Conservation (phyloP, 768 basidiomycete genomes). For the Trametes gibbosa region DNA sequence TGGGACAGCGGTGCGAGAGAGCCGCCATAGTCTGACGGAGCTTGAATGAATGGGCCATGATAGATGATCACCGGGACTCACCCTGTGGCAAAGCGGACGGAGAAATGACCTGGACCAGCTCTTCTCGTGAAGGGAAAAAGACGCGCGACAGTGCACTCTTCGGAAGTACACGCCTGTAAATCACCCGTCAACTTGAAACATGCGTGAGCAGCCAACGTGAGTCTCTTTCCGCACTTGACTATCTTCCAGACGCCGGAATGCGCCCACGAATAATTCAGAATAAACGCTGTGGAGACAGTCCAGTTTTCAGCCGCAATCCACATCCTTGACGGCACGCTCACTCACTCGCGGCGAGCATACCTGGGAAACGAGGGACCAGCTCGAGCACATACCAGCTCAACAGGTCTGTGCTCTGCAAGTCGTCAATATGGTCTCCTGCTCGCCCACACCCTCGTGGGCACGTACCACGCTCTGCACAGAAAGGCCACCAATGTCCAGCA, state of each 20-base stretch:
- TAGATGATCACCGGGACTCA: conserved; percentile 28
- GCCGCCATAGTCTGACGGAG: conserved; percentile 64
- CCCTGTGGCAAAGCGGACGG: conserved; percentile 57
- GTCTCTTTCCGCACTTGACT: conserved; percentile 48
- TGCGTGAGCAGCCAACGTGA: not conserved
- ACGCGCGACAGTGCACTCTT: conserved; percentile 56
- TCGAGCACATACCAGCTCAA: conserved; percentile 65
- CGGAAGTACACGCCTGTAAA: conserved; percentile 58
- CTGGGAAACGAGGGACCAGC: conserved; percentile 68
- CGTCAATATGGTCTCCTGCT: conserved; percentile 4
- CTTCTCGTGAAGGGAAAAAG: conserved; percentile 58
- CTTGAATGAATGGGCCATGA: conserved; percentile 21
- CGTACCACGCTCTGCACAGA: conserved; percentile 59
- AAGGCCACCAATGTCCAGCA: conserved; percentile 61
- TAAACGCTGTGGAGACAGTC: conserved; percentile 48
- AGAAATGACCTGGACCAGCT: conserved; percentile 55
- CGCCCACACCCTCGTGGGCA: not conserved
- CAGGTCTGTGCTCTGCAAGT: conserved; percentile 54
- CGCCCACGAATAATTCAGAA: conserved; percentile 74
- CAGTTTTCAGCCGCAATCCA: not conserved
- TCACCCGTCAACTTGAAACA: conserved; percentile 12
- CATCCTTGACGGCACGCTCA: no score
- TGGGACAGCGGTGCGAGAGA: conserved; percentile 48
- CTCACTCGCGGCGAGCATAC: conserved; percentile 71
- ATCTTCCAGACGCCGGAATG: conserved; percentile 68